Evolutionary conservation across 352 stramenopile species (phyloP), one percentile per base, ranked within the genome.

Genomic region (Lagenidium sp.): DNA sequence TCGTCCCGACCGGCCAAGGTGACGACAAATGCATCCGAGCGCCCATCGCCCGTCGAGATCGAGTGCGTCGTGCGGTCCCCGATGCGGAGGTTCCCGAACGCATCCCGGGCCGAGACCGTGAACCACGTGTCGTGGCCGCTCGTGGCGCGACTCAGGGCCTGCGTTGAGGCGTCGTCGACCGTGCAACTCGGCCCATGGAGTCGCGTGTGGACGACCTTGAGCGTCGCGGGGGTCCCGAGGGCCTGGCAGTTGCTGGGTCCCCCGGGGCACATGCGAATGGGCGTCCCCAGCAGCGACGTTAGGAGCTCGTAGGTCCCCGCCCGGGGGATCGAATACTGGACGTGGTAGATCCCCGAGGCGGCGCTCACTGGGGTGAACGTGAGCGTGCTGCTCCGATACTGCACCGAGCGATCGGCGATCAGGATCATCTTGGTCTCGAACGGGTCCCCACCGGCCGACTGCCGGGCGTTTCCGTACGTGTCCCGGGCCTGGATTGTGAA

Each of bases 401-500:
- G 63, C 31, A 96, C 75, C 6, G 57, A 71, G 6, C 44, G 30
- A 42, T 86, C 68, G 0, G 30, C 39, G 19, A 57, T 48, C 25
- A 82, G 63, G 50, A 86, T 77, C 57, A 98, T 94, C 18, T 81
- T 82, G 0, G 84, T 96, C 31, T 79, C 57, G 29, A 98, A 94
- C 0, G 58, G 51, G 41, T 98, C 89, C 16, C 34, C 32, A 2
- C 57, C 62, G 6, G 50, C 73, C 44, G 18, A 67, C 67, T 36
- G 57, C 29, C 52, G 63, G 21, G 19, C 62, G 50, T 99, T 99
- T 2, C 68, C 73, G 58, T 96, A 98, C 1, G 89, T 92, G 57
- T 99, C 95, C 26, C 95, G 94, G 2, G 94, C 77, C 53, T 97
- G 91, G 39, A 98, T 95, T n/a, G 84, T 94, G 53, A 98, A 96